Evolutionary conservation across 768 basidiomycete genomes (phyloP).

Genomic region (Clavaria fumosa): DNA sequence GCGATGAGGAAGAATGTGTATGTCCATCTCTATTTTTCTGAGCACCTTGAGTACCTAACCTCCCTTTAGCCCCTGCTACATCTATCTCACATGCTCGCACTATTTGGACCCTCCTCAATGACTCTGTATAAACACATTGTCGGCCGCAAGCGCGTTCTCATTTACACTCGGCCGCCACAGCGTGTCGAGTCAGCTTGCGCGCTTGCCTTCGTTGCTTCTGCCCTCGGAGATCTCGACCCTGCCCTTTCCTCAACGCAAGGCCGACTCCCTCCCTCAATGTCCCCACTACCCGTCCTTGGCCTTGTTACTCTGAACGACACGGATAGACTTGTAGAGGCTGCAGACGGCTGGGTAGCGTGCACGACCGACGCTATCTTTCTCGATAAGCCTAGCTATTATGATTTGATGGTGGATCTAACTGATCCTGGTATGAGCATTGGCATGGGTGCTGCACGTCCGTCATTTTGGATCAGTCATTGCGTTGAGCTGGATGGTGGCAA

Average conservation of each 20-base stretch:
- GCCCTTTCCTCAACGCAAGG: slow-evolving; percentile 11
- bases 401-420: slow-evolving; percentile 66
- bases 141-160: slow-evolving; percentile 57
- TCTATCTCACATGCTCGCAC: slow-evolving; percentile 58
- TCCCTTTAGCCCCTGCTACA: slow-evolving; percentile 64
- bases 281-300: slow-evolving; percentile 55
- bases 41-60: slow-evolving; percentile 3
- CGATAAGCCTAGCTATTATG: slow-evolving; percentile 66
- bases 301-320: slow-evolving; percentile 69
- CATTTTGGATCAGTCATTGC: slow-evolving; percentile 45
- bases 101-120: slow-evolving; percentile 63
- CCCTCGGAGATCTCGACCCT: slow-evolving; percentile 28
- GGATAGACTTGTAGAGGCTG: slow-evolving; percentile 43
- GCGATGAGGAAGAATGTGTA: slow-evolving; percentile 39
- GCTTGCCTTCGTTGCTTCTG: slow-evolving; percentile 56
- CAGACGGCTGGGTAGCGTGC: slow-evolving; percentile 71
- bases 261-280: slow-evolving; percentile 25
- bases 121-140: slow-evolving; percentile 72
- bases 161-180: slow-evolving; percentile 65
- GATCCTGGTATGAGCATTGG: too few relatives aligned
- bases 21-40: slow-evolving; percentile 5
- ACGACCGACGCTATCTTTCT: slow-evolving; percentile 78
- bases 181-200: slow-evolving; percentile 70
- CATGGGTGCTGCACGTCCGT: slow-evolving; percentile 48
- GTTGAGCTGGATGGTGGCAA: slow-evolving; percentile 18